phyloP scores from a whole-genome alignment of 306 rosid species.

The Delonix regia region DNA sequence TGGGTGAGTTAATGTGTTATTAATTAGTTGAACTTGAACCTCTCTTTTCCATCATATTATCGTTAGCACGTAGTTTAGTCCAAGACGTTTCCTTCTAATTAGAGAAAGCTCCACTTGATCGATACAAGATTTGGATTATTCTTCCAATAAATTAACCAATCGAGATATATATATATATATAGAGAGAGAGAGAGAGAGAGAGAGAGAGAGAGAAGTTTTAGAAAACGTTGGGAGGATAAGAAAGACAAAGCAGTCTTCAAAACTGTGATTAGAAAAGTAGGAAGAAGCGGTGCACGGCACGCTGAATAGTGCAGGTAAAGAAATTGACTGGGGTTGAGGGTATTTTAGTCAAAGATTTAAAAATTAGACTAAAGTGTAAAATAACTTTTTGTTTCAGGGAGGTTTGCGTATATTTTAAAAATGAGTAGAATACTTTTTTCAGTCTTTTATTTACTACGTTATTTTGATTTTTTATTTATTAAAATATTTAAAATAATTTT shows the following conservation, averaged over 20 bases:
- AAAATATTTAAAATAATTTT: too few relatives aligned
- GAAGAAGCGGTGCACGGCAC: background rate
- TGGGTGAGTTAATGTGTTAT: background rate
- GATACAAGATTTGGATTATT: background rate
- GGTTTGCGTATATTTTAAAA: too few relatives aligned
- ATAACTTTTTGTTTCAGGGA: too few relatives aligned
- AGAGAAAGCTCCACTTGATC: slow-evolving; percentile 14
- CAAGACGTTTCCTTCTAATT: slow-evolving; percentile 26
- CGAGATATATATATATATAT: too few relatives aligned
- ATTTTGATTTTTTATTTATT: too few relatives aligned
- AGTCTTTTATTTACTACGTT: too few relatives aligned
- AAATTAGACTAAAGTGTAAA: too few relatives aligned
- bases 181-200: too few relatives aligned
- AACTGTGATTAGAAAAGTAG: background rate
- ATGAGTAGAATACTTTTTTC: too few relatives aligned
- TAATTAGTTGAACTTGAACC: background rate
- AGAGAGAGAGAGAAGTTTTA: background rate
- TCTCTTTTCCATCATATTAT: background rate
- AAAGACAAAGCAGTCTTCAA: slow-evolving; percentile 61
- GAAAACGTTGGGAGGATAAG: background rate
- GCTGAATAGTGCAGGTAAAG: background rate
- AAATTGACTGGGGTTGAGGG: slow-evolving; percentile 6
- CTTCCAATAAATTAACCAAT: background rate
- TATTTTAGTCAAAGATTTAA: too few relatives aligned
- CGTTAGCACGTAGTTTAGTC: slow-evolving; percentile 10